Evolutionary conservation across 345 rosid species (phyloP).

Genomic region (Stellera chamaejasme): DNA sequence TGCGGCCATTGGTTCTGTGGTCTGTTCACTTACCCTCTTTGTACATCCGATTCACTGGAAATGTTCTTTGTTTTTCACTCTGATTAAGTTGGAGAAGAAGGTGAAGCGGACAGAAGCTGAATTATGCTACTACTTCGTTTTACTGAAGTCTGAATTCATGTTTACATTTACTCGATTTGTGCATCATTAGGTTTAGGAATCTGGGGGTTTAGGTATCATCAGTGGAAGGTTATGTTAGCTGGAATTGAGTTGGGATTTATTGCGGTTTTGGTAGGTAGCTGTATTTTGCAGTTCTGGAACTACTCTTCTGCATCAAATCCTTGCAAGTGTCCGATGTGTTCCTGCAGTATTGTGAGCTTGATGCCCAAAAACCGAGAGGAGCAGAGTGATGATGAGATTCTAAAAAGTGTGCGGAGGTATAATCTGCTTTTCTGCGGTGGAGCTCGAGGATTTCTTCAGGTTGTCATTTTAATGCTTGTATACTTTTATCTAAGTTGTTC

Average conservation of each 20-base stretch:
- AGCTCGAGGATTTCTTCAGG: slow-evolving; percentile 55
- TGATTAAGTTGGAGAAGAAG: slow-evolving; percentile 6
- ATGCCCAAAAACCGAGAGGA: slow-evolving; percentile 38
- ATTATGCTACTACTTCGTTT: slow-evolving; percentile 1
- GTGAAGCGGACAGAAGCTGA: neutral
- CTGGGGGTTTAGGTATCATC: too few relatives aligned
- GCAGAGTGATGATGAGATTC: slow-evolving; percentile 45
- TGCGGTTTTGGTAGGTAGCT: slow-evolving; percentile 38
- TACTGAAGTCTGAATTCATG: too few relatives aligned
- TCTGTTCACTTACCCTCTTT: slow-evolving; percentile 17
- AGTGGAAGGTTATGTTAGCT: too few relatives aligned
- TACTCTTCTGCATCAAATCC: slow-evolving; percentile 65
- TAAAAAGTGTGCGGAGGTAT: slow-evolving; percentile 51
- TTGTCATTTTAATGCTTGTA: slow-evolving; percentile 6
- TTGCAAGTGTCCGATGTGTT: slow-evolving; percentile 92
- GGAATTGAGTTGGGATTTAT: neutral
- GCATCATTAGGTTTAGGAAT: too few relatives aligned
- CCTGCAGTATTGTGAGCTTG: slow-evolving; percentile 42
- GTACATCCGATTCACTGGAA: neutral
- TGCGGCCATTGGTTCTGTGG: slow-evolving; percentile 98
- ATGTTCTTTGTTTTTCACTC: neutral
- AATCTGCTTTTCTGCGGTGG: slow-evolving; percentile 78
- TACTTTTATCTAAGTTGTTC: neutral
- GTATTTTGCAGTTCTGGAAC: slow-evolving; percentile 88
- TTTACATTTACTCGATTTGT: too few relatives aligned